Evolutionary conservation across 2,329 filamentous ascomycete species (phyloP), one percentile per base, ranked within the genome.

Genomic region (Sporothrix phasma): DNA sequence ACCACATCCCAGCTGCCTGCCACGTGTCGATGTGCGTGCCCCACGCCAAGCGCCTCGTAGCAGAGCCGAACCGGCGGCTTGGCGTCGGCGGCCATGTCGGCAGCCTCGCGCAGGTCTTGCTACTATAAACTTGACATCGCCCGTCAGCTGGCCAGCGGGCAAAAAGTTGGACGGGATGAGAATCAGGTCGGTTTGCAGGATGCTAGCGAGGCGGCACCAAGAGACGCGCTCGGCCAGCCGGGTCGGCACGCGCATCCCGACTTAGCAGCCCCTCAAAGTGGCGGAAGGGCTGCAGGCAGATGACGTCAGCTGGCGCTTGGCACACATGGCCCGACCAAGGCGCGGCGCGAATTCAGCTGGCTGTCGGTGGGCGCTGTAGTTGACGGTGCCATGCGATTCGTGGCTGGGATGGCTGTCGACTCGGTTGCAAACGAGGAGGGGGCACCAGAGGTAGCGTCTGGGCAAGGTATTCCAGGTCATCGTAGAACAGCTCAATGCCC

Each of bases 131-230:
- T 78, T 73, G 8, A 78, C 65, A 64, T 85, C 70, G 5, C 74
- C 53, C 2, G 64, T 61, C 3, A 68, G 45, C n/a, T 64, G 45
- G 5, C 53, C 46, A 2, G 66, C 64, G 8, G 78, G 73, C 17
- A 86, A 77, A 70, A 85, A 87, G 41, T 77, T 82, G 0, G 80
- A 82, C 0, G 85, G 84, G n/a, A 88, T 80, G 65, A 83, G 81
- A 63, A 88, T 85, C 61, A 85, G 75, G 69, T 86, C 80, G 8
- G 85, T 87, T n/a, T 74, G 73, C 1, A 88, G 75, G 13, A 79
- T 76, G 19, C 78, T 74, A 2, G 81, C 83, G 15, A 88, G 73
- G 26, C 78, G 69, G 67, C 88, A 81, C 85, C 85, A 88, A 24
- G 82, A 73, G 13, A 79, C 75, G 56, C 88, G 77, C 68, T 86